Evolutionary conservation across 1,284 basidiomycete genomes (phyloP), one percentile per base, ranked within the genome.

Genomic region (Heterobasidion irregulare): DNA sequence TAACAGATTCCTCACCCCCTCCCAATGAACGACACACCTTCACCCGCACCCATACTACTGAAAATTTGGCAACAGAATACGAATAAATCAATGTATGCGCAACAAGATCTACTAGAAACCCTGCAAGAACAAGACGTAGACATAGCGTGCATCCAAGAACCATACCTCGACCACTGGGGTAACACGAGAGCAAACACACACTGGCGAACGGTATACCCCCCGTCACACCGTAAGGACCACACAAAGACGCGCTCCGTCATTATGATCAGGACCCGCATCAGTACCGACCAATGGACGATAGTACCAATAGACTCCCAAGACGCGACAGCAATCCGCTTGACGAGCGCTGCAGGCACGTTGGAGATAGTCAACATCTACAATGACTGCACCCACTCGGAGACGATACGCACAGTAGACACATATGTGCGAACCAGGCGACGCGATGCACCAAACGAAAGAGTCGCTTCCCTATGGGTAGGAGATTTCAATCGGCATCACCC

Each of bases 161-260:
- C 71, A 0, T 66, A 66, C 33, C 61, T 70, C 2, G 62, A 66
- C 46, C 51, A 16, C 5, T 36, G 62, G 0, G 46, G 53, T 1
- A 58, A 59, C 35, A 62, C 66, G 0, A 48, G 57, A 2, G 61
- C 59, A 0, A 62, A 52, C n/a, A 9, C 35, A 0, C 35, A 58
- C 8, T 73, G 70, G 71, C n/a, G n/a, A 1, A 54, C 57, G 0
- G 47, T 69, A 2, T 72, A 70, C 53, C 70, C 70, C 0, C 52
- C 61, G 2, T 18, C 10, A 1, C 63, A 64, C 52, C 53, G 33
- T 2, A 48, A 58, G n/a, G 45, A 18, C 10, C 9, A 52, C 6
- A 26, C 52, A 5, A 50, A 47, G 0, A 60, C 62, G 0, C 9
- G 15, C 12, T 33, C 15, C 2, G 2, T 16, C 2, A 47, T 47